These are phyloP conservation scores for Thymus mandschuricus DNA, from an alignment of 257 asterid species.

Conservation along the genomic window DNA sequence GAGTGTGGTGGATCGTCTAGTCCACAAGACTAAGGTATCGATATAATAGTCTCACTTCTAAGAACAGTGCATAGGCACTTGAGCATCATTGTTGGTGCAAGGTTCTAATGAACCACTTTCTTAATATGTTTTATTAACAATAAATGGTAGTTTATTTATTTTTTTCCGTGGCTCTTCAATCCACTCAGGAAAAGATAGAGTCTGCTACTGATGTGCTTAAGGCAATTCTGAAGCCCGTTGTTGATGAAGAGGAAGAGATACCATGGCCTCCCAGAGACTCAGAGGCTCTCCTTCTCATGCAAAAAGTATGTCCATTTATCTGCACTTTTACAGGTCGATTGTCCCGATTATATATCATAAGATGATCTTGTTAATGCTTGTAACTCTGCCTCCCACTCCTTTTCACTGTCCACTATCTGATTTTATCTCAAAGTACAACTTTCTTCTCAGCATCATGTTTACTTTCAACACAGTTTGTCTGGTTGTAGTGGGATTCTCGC, in stretches of 20 bases:
- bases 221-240: constrained; percentile 70
- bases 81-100: neutral
- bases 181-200: constrained; percentile 78
- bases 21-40: constrained; percentile 82
- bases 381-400: constrained; percentile 9
- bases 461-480: neutral
- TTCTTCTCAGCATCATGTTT: neutral
- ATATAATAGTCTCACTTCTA: constrained; percentile 28
- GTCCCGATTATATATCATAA: neutral
- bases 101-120: constrained; percentile 1
- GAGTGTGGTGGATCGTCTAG: constrained; percentile 78
- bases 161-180: constrained; percentile 28
- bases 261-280: constrained; percentile 92
- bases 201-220: constrained; percentile 93
- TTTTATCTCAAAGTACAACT: constrained; percentile 2
- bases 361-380: constrained; percentile 10
- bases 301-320: constrained; percentile 54
- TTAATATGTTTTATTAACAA: constrained; percentile 6
- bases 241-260: constrained; percentile 71
- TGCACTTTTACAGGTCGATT: constrained; percentile 3
- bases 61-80: constrained; percentile 9
- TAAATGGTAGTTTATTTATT: constrained; percentile 22
- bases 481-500: constrained; percentile 15
- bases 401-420: constrained; percentile 15
- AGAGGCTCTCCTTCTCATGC: constrained; percentile 75